Conservation (phyloP, 2,329 filamentous ascomycete species). For the Thielaviopsis punctulata region DNA sequence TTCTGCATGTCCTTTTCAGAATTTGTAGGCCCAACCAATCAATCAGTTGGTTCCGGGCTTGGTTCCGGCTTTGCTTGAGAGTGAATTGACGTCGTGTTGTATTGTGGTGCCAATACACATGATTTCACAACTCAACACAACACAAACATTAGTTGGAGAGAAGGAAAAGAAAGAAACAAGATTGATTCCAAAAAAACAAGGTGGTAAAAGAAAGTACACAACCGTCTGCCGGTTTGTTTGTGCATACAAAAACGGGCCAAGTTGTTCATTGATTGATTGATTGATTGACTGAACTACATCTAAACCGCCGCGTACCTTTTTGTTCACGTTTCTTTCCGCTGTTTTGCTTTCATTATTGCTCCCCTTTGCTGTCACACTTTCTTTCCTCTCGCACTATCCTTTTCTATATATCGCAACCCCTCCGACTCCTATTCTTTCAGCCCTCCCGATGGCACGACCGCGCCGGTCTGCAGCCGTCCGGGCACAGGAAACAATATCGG, state of each 20-base stretch:
- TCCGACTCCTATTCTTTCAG: background rate
- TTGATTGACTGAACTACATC: no score
- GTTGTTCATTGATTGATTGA: background rate
- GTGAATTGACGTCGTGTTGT: background rate
- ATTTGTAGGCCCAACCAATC: background rate
- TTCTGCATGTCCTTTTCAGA: background rate
- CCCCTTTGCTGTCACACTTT: background rate
- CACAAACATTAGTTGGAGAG: background rate
- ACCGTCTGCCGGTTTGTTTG: background rate
- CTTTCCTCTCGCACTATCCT: background rate
- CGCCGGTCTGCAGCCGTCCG: constrained; percentile 27
- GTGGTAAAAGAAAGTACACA: background rate
- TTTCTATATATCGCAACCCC: background rate
- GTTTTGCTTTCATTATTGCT: background rate
- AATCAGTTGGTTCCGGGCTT: no score
- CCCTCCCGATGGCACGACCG: constrained; percentile 27
- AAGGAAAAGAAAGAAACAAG: background rate
- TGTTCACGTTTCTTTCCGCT: background rate
- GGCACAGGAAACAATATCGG: constrained; percentile 27
- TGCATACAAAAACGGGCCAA: background rate
- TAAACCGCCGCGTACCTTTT: background rate
- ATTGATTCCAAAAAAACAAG: background rate
- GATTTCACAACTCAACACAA: background rate
- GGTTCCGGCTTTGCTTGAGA: background rate
- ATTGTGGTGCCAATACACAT: background rate